These are phyloP conservation scores for Marsdenia floribunda DNA, from an alignment of 257 asterid genomes.

Conservation along the genomic window DNA sequence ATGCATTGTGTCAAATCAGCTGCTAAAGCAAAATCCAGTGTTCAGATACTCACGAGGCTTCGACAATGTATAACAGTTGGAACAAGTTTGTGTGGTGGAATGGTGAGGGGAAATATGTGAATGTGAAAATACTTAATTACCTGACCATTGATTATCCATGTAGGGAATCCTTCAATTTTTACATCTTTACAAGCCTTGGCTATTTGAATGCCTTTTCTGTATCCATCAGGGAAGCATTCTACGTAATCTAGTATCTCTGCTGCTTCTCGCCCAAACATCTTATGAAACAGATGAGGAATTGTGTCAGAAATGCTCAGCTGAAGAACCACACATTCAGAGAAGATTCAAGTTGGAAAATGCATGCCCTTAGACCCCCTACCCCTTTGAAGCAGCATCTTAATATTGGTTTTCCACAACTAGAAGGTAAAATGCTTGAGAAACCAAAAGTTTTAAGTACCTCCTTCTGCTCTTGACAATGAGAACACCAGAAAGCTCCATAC, in stretches of 20 bases:
- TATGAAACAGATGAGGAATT: slow-evolving; percentile 4
- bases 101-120: not conserved
- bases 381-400: not conserved
- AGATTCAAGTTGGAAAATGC: not conserved
- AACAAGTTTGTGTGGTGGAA: too few relatives aligned
- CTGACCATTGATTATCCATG: slow-evolving; percentile 83
- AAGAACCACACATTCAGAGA: not conserved
- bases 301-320: not conserved
- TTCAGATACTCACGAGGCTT: not conserved
- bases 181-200: slow-evolving; percentile 55
- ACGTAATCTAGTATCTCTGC: slow-evolving; percentile 66
- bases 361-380: not conserved
- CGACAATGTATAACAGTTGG: too few relatives aligned
- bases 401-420: not conserved
- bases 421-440: not conserved
- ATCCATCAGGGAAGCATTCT: slow-evolving; percentile 86
- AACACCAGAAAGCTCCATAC: slow-evolving; percentile 97
- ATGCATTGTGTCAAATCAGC: not conserved
- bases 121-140: slow-evolving; percentile 27
- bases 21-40: not conserved
- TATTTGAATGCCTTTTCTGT: slow-evolving; percentile 54
- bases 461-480: slow-evolving; percentile 81
- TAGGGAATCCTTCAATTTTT: slow-evolving; percentile 65
- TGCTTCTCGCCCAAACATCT: slow-evolving; percentile 90
- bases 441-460: slow-evolving; percentile 41